Evolutionary conservation across 306 rosid species (phyloP), one percentile per base, ranked within the genome.

Genomic region (Vigna radiata): DNA sequence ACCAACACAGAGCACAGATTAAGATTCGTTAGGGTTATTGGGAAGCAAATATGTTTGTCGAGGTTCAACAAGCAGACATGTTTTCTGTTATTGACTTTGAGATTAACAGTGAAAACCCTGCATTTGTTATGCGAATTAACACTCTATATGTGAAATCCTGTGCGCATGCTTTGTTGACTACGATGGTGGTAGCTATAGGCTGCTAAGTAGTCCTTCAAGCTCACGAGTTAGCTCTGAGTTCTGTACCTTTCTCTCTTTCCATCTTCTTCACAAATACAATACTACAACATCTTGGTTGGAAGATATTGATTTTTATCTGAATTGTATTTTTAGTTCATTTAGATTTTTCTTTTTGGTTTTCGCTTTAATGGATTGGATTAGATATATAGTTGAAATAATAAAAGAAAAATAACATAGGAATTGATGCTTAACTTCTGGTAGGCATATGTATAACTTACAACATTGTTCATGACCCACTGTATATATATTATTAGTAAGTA

Each of bases 31-130:
- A 43, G 6, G 37, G 0, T 19, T 66, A 66, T 66, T 41, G 72
- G 72, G 72, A 21, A 53, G 37, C 72, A 44, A 67, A 67, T 44
- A 43, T 67, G 7, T 44, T 15, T 21, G 55, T 67, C 39, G 12
- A 67, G 39, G 13, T 67, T 23, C 15, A 67, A 67, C 55, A 44
- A 67, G 4, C 37, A 41, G 36, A 21, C 19, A 10, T 44, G 27
- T 25, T 8, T 12, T 44, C 13, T 21, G 39, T 21, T 37, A 44
- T 44, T 44, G 72, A 67, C 52, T 43, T 44, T 44, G 33, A 62
- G 46, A 33, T 62, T 33, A 33, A 62, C 68, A 61, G 41, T 60
- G 19, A 46, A 46, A 14, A 4, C 41, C 19, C 43, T 59, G 65
- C 65, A 29, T 29, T 29, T 29, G 33, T 29, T 29, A 29, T 25